Base-by-base conservation (phyloP, 768 basidiomycete species). In the Russula virescens region DNA sequence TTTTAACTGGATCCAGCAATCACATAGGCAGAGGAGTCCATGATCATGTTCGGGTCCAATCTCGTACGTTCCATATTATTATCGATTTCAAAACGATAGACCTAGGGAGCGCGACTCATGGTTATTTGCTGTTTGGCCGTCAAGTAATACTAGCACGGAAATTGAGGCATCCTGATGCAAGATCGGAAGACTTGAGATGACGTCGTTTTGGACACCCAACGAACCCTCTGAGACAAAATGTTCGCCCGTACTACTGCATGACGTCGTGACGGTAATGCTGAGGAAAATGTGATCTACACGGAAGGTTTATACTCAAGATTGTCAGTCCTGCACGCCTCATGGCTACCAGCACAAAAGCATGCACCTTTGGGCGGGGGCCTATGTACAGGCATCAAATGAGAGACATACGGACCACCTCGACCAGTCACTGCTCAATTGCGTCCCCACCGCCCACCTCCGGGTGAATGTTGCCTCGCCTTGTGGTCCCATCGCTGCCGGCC, bases 401-500 rank as follows among this genome's bases (percentile, higher is more conserved):
- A 14, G 5, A 13, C 23, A 49, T 18, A 63, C 62, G 23, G 35
- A 58, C 43, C 50, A 53, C 51, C 45, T 6, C 45, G 47, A 21
- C 38, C 28, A 53, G 3, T n/a, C 46, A 46, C 26, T 21, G 26
- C 43, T 58, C 23, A 53, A 45, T 9, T 46, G 19, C 16, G 26
- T 23, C 55, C 49, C 61, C 40, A 46, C 19, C 2, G 25, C 11
- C 51, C 46, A 49, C 35, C 26, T 42, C 38, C 45, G 40, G 26
- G 34, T 14, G 31, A 9, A 25, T 58, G 14, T 53, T 21, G 57
- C 23, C n/a, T 58, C 82, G 23, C 18, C 23, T 19, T 53, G 13
- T n/a, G 31, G 19, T 70, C 80, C 85, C 85, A 85, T 48, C 81
- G 71, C 66, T 77, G 76, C 25, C 85, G 74, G 63, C 83, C 80